A percentile compares a stretch with the other conserved stretches of the same genome.
These are phyloP conservation scores for Xylariaceae sp. DNA, from an alignment of 2,329 filamentous ascomycete genomes.

Conservation along the genomic window DNA sequence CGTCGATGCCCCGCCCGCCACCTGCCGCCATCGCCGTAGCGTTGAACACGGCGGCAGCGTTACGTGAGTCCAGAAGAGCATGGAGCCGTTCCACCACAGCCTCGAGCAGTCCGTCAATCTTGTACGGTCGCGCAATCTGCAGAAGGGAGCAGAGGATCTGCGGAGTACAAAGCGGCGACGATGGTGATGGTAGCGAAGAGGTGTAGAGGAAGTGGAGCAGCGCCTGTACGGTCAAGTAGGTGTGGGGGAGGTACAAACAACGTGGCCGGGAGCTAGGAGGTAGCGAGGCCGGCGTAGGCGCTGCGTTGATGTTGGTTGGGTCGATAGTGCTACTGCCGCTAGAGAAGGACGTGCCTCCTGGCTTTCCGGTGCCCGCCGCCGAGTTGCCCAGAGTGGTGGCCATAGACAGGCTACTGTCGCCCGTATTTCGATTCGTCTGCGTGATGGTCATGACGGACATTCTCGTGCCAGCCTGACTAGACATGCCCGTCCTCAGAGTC, in stretches of 20 bases:
- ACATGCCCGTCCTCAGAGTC: constrained; percentile 66
- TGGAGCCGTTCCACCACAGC: constrained; percentile 90
- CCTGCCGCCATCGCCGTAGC: constrained; percentile 97
- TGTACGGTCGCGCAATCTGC: constrained; percentile 89
- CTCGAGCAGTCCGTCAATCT: constrained; percentile 87
- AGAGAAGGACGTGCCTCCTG: constrained; percentile 44
- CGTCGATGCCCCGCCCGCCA: constrained; percentile 79
- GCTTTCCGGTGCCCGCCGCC: constrained; percentile 39
- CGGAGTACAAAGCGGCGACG: constrained; percentile 80
- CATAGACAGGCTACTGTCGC: constrained; percentile 48
- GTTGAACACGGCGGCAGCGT: constrained; percentile 96
- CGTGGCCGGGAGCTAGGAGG: constrained; percentile 70
- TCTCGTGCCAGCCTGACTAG: constrained; percentile 58
- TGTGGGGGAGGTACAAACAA: constrained; percentile 90
- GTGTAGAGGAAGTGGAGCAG: constrained; percentile 94
- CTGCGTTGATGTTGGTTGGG: constrained; percentile 49
- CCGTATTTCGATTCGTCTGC: constrained; percentile 54
- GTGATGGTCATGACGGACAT: constrained; percentile 88
- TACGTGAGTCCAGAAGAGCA: constrained; percentile 83
- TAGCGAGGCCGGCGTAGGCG: constrained; percentile 56
- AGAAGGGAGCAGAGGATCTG: constrained; percentile 94
- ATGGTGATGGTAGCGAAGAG: constrained; percentile 74
- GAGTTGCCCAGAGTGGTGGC: constrained; percentile 37
- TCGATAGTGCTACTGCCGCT: constrained; percentile 40
- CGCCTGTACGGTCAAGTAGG: constrained; percentile 82